phyloP scores from a whole-genome alignment of 1,139 yeast species.

The Entelexis paramagnoliae region DNA sequence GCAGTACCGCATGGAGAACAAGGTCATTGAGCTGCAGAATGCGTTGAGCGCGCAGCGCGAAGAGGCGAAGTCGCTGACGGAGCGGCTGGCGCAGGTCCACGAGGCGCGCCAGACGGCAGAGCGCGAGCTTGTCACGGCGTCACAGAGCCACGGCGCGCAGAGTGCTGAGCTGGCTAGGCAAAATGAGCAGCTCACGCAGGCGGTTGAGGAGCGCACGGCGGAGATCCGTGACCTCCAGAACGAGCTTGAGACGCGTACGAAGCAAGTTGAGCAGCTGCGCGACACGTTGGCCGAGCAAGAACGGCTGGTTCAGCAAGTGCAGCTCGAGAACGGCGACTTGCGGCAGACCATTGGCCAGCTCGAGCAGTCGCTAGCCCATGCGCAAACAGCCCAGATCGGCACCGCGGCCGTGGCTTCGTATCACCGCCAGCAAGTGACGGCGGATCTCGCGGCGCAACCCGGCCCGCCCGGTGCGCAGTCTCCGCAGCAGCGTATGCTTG shows the following conservation, averaged over 20 bases:
- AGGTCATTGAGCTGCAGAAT: conserved; percentile 75
- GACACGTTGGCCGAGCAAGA: conserved; percentile 19
- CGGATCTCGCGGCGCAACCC: conserved; percentile 4
- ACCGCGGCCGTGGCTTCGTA: conserved; percentile 13
- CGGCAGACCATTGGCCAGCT: conserved; percentile 17
- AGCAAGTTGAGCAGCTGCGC: conserved; percentile 23
- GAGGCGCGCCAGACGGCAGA: conserved; percentile 42
- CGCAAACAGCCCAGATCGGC: conserved; percentile 15
- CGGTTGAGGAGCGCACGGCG: conserved; percentile 26
- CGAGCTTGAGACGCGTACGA: conserved; percentile 21
- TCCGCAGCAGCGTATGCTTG: conserved; percentile 2
- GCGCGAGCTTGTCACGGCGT: conserved; percentile 43
- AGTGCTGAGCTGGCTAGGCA: conserved; percentile 58
- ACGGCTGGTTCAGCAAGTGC: conserved; percentile 12
- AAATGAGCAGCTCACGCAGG: conserved; percentile 37
- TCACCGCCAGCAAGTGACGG: conserved; percentile 12
- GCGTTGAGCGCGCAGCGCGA: conserved; percentile 35
- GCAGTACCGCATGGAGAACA: conserved; percentile 84
- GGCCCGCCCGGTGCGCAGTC: not conserved
- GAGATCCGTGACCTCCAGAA: conserved; percentile 20
- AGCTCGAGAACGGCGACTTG: conserved; percentile 15
- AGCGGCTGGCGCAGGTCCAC: conserved; percentile 30
- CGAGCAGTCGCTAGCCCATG: conserved; percentile 13
- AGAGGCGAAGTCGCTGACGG: conserved; percentile 14
- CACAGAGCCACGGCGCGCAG: conserved; percentile 34